These are phyloP conservation scores for Exophiala phaeomuriformis DNA, from an alignment of 2,329 filamentous ascomycete genomes.

Conservation along the genomic window DNA sequence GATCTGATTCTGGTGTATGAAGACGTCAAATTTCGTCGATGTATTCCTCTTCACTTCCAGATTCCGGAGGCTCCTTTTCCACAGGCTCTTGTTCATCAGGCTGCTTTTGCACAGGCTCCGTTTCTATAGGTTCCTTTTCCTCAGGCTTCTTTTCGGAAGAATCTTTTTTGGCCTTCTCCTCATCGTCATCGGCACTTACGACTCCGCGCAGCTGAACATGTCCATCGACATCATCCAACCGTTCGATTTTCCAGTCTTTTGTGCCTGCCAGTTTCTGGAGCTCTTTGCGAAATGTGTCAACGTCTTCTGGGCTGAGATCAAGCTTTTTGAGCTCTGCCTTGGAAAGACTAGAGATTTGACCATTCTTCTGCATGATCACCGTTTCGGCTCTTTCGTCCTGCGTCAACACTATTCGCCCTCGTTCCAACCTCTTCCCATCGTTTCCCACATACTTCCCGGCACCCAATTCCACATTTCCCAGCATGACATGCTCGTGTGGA, in stretches of 20 bases:
- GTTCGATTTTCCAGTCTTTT: slow-evolving; percentile 71
- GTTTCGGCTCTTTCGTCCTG: slow-evolving; percentile 42
- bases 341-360: slow-evolving; percentile 53
- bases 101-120: slow-evolving; percentile 14
- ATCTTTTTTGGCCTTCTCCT: slow-evolving; percentile 36
- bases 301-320: slow-evolving; percentile 57
- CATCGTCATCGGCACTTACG: slow-evolving; percentile 53
- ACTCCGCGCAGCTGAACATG: slow-evolving; percentile 63
- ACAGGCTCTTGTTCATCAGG: slow-evolving; percentile 21
- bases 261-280: slow-evolving; percentile 62
- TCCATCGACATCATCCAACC: slow-evolving; percentile 59
- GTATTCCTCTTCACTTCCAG: slow-evolving; percentile 32
- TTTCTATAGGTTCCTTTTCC: slow-evolving; percentile 14
- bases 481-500: slow-evolving; percentile 32
- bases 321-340: slow-evolving; percentile 62
- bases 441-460: slow-evolving; percentile 49
- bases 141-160: slow-evolving; percentile 5
- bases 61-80: slow-evolving; percentile 23
- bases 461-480: slow-evolving; percentile 55
- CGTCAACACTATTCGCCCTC: slow-evolving; percentile 48
- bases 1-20: background rate
- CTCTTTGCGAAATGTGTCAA: slow-evolving; percentile 62
- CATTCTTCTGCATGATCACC: slow-evolving; percentile 53
- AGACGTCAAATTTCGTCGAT: slow-evolving; percentile 33
- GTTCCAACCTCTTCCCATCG: slow-evolving; percentile 52